phyloP scores from a whole-genome alignment of 208 protist species.

The Leishmania tarentolae region DNA sequence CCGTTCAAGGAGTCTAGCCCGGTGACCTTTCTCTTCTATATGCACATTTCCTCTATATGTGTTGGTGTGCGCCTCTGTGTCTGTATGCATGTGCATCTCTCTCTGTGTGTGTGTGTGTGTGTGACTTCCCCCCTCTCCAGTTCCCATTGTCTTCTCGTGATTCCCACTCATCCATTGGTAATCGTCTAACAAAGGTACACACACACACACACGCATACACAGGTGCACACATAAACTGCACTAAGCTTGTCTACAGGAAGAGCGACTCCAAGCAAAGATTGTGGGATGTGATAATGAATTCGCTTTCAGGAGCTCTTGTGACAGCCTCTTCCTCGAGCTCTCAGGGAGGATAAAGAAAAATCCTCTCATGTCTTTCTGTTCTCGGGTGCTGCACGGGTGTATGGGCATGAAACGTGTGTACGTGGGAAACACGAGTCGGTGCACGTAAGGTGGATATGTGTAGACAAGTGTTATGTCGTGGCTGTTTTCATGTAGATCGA shows the following conservation, averaged over 20 bases:
- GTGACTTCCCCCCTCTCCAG: neutral
- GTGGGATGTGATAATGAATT: neutral
- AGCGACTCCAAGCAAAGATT: neutral
- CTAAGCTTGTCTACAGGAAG: neutral
- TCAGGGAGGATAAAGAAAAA: neutral
- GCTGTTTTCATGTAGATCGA: neutral
- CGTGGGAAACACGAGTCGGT: neutral
- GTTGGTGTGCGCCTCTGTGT: neutral
- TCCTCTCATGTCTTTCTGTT: neutral
- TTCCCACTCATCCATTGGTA: slow-evolving; percentile 5
- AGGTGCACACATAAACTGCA: neutral
- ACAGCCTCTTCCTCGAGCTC: slow-evolving; percentile 9
- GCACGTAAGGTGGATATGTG: neutral
- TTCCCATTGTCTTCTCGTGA: slow-evolving; percentile 18
- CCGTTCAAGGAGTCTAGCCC: neutral
- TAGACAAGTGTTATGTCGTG: neutral
- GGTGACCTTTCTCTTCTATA: neutral
- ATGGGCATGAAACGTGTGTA: neutral
- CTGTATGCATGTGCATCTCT: neutral
- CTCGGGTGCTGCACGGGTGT: neutral
- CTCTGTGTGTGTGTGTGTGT: neutral
- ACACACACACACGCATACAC: neutral
- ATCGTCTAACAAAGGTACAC: neutral
- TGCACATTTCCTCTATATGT: neutral
- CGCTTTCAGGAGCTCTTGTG: neutral